Percentiles rank a stretch among this genome's conserved stretches.
Conservation (phyloP, 2,329 filamentous ascomycete genomes). For the Helotiales sp. region DNA sequence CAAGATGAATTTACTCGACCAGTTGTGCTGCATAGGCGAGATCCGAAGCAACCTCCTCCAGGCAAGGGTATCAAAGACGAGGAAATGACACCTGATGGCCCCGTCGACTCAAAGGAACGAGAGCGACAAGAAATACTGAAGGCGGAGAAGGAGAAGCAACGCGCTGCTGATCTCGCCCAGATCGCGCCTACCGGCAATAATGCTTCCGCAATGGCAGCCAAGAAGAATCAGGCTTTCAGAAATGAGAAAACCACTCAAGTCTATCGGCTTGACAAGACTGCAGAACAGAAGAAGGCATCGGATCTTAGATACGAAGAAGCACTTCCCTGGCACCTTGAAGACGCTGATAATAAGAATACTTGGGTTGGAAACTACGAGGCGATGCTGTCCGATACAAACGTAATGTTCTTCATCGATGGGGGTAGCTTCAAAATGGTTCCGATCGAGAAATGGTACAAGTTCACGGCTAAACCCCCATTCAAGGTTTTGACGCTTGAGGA, state of each 20-base stretch:
- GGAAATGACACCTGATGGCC: constrained; percentile 38
- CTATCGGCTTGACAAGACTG: constrained; percentile 72
- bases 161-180: constrained; percentile 84
- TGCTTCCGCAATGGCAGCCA: constrained; percentile 32
- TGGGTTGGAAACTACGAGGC: constrained; percentile 93
- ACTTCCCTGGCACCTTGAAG: constrained; percentile 93
- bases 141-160: constrained; percentile 81
- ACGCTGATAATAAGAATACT: constrained; percentile 91
- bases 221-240: constrained; percentile 61
- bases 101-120: constrained; percentile 56
- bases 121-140: constrained; percentile 68
- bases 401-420: constrained; percentile 72
- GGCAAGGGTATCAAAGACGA: constrained; percentile 65
- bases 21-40: constrained; percentile 84
- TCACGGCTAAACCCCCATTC: constrained; percentile 77
- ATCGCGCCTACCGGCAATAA: constrained; percentile 81
- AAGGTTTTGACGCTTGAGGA: constrained; percentile 78
- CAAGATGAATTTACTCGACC: constrained; percentile 84
- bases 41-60: constrained; percentile 70
- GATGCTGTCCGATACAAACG: constrained; percentile 81
- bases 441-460: constrained; percentile 93
- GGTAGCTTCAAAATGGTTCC: constrained; percentile 81
- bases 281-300: constrained; percentile 68
- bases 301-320: constrained; percentile 89
- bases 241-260: constrained; percentile 86